phyloP scores from a whole-genome alignment of 345 rosid genomes.

The Lumnitzera racemosa region DNA sequence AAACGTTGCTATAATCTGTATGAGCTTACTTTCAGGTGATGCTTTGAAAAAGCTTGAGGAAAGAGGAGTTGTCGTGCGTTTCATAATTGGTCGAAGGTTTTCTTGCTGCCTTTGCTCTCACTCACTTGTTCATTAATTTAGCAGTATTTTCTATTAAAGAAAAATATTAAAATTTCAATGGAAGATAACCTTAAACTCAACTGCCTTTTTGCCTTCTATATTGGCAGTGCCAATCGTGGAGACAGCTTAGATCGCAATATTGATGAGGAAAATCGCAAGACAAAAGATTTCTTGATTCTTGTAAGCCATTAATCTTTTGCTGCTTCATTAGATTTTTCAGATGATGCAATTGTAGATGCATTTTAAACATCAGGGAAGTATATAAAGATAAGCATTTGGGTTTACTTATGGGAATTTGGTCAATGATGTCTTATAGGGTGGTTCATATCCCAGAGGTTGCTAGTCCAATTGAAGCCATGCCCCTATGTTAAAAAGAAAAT shows the following conservation, averaged over 20 bases:
- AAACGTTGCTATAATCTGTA: neutral
- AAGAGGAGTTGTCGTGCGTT: constrained; percentile 83
- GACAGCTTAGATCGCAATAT: constrained; percentile 92
- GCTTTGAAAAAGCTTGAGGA: constrained; percentile 79
- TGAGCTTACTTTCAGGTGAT: constrained; percentile 40
- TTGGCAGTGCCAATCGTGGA: constrained; percentile 84
- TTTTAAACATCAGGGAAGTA: neutral
- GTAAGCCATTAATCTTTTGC: constrained; percentile 37
- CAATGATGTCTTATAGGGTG: no score
- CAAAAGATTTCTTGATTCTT: constrained; percentile 80
- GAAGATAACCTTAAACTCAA: no score
- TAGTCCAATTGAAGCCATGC: no score
- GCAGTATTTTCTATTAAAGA: no score
- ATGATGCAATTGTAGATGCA: neutral
- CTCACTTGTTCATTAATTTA: neutral
- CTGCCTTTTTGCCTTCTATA: constrained; percentile 16
- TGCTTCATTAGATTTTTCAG: neutral
- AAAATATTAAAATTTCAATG: no score
- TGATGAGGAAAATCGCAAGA: constrained; percentile 55
- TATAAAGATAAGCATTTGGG: neutral
- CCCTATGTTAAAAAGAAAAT: no score
- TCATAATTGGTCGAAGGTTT: constrained; percentile 96
- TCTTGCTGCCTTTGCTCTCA: constrained; percentile 7
- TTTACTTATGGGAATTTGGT: no score
- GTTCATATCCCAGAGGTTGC: no score